Evolutionary conservation across 192 early-diverging fungal species (phyloP), one percentile per base, ranked within the genome.

Genomic region (Linnemannia elongata): DNA sequence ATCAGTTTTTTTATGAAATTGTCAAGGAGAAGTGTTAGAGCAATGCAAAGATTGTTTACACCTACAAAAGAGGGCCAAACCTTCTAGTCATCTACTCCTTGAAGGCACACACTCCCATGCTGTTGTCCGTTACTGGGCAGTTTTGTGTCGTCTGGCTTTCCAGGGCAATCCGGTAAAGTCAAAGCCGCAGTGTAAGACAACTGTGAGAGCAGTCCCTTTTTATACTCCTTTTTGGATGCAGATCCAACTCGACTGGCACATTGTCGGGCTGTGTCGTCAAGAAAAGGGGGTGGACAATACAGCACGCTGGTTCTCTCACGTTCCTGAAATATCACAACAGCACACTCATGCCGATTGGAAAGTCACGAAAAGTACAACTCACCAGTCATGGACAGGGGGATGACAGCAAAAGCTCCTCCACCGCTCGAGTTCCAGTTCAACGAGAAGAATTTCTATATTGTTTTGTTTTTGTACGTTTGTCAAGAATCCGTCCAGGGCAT

Each of bases 391-490:
- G 89, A 89, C 75, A 93, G 93, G 17, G 97, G 96, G 69, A 99
- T 93, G n/a, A 99, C 97, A 77, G 96, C 96, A 92, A 99, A 99
- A 7, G 98, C 96, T 68, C 99, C 99, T 88, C 98, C 98, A 74
- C 96, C 96, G 55, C 92, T 91, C 17, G 95, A 91, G 69, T 94
- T 93, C 96, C 96, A 97, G 91, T 96, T 97, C 75, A 95, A 91
- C 1, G 95, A 88, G 70, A 96, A 76, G 90, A 95, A 96, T 83
- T 91, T 79, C 92, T 92, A 87, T 6, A 49, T 55, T n/a, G n/a
- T 33, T 30, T 69, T n/a, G 22, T 30, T 33, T 66, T 30, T 33
- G 39, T 38, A 33, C 33, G 9, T 80, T 35, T 35, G 33, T 35
- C 66, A 54, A 36, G 18, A 33, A 57, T 72, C 33, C 57, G 7